Evolutionary conservation across 192 early-diverging fungal genomes (phyloP).

Genomic region (Piromyces sp.): DNA sequence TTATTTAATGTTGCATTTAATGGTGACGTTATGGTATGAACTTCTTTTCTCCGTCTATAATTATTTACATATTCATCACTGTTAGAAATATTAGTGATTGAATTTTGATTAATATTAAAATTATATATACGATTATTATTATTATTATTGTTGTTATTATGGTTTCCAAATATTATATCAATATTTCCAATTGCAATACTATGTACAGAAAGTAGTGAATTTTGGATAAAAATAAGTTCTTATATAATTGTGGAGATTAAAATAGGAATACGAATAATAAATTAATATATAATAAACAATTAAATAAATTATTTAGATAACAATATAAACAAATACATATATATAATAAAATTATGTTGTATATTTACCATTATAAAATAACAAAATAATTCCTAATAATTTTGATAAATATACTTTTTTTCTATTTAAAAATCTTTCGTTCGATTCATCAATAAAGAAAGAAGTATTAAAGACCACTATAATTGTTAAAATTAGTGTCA

Average conservation of each 20-base stretch:
- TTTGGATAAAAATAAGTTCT: background rate
- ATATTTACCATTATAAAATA: background rate
- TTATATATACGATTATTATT: background rate
- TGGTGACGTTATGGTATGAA: background rate
- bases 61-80: background rate
- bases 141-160: background rate
- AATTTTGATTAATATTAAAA: background rate
- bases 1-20: background rate
- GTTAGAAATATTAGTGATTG: background rate
- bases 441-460: background rate
- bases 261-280: too few relatives aligned
- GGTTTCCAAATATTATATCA: background rate
- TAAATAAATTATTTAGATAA: too few relatives aligned
- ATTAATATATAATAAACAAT: too few relatives aligned
- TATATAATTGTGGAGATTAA: too few relatives aligned
- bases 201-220: background rate
- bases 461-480: background rate
- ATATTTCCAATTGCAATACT: background rate
- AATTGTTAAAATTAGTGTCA: background rate
- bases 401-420: background rate
- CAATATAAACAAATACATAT: too few relatives aligned
- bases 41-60: too few relatives aligned
- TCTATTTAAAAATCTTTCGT: background rate
- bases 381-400: background rate
- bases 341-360: too few relatives aligned